Evolutionary conservation across 768 basidiomycete genomes (phyloP), one percentile per base, ranked within the genome.

Genomic region (Sarcodon sp.): DNA sequence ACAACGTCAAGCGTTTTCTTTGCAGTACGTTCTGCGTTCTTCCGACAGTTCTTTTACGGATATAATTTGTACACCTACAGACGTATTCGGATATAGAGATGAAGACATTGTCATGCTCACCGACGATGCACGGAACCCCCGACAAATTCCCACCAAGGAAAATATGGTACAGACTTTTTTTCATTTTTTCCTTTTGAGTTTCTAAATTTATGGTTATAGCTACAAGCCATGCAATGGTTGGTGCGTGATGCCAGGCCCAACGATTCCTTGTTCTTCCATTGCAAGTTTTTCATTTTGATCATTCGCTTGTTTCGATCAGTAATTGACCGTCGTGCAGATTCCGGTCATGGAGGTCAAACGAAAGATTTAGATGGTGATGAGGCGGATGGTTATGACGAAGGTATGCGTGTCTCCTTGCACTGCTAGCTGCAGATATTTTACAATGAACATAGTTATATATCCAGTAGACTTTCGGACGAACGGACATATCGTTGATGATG

Each of bases 271-370:
- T 75, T 74, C 65, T 72, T 76, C 64, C 74, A 75, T 51, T 75
- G 69, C 70, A 44, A 43, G 65, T 50, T 33, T 2, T 35, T 32
- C 9, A 15, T 21, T 3, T 3, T 21, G 10, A n/a, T 49, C 6
- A 3, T 21, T 44, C 10, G 15, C 16, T 21, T 3, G 13, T 15
- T 3, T 6, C 31, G 33, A 7, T 48, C 8, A 3, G 11, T 16
- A 18, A 7, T 47, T 21, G 21, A 27, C 21, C 21, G 21, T 33
- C 27, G 27, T 41, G 4, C 49, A 87, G 85, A 89, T 64, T 94
- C 92, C 1, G 94, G 93, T 0, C 93, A 97, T 56, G 94, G 96
- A n/a, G 94, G 92, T 8, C 92, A 93, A 59, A 80, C 83, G 3
- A 71, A 69, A 47, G 91, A 96, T 63, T 51, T 65, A 1, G 73